These are phyloP conservation scores for Pleurotus citrinopileatus DNA, from an alignment of 768 basidiomycete genomes.

Conservation along the genomic window DNA sequence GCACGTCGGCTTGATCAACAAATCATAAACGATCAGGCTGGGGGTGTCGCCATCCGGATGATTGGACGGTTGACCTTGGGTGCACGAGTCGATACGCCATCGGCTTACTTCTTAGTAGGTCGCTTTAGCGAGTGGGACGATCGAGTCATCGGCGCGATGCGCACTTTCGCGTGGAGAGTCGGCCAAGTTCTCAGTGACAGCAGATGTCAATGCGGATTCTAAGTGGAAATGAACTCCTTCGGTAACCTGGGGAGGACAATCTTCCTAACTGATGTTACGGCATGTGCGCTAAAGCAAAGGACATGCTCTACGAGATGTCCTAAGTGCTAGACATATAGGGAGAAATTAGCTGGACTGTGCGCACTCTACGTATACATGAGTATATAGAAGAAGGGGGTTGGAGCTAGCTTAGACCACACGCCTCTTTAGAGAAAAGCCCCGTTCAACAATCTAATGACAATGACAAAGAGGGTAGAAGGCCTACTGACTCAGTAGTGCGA, in stretches of 20 bases:
- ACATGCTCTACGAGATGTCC: too few relatives aligned
- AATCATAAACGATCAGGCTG: too few relatives aligned
- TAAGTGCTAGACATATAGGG: too few relatives aligned
- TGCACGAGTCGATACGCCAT: not conserved
- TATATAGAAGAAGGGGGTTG: too few relatives aligned
- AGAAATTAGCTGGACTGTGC: too few relatives aligned
- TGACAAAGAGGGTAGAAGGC: too few relatives aligned
- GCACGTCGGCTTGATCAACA: not conserved
- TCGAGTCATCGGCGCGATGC: not conserved
- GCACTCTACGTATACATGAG: too few relatives aligned
- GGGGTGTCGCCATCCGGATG: not conserved
- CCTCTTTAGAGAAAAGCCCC: too few relatives aligned
- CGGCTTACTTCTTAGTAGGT: not conserved
- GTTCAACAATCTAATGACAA: too few relatives aligned
- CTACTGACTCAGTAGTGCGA: too few relatives aligned
- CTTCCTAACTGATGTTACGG: not conserved
- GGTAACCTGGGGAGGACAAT: not conserved
- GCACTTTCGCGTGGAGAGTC: not conserved
- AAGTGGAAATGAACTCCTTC: not conserved
- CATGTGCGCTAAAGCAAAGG: too few relatives aligned
- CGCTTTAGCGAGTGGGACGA: not conserved
- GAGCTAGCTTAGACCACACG: too few relatives aligned
- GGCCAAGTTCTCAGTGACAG: not conserved
- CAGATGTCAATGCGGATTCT: not conserved
- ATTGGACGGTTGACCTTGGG: not conserved